phyloP scores from a whole-genome alignment of 192 early-diverging fungal species.

The Coemansia sp. region DNA sequence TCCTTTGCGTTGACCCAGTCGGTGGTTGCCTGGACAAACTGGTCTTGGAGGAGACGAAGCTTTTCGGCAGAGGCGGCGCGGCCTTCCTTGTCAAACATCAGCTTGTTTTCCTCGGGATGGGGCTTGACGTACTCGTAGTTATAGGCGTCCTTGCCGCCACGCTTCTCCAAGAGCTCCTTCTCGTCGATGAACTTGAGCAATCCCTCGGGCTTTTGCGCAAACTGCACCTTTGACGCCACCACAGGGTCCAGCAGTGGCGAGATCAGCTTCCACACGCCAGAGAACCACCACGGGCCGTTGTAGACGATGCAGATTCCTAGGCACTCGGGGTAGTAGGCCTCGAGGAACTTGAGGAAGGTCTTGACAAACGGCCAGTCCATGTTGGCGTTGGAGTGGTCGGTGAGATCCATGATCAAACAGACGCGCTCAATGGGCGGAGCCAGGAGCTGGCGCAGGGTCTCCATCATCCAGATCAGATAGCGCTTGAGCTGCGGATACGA shows the following conservation, averaged over 20 bases:
- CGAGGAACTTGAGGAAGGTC: conserved; percentile 79
- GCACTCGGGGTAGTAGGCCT: conserved; percentile 90
- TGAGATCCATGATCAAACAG: conserved; percentile 80
- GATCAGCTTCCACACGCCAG: conserved; percentile 83
- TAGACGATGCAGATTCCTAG: conserved; percentile 81
- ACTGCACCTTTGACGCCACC: conserved; percentile 83
- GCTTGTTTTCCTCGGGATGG: conserved; percentile 55
- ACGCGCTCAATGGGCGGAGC: conserved; percentile 65
- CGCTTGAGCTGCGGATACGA: conserved; percentile 63
- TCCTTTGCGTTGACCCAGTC: conserved; percentile 55
- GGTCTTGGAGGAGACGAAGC: conserved; percentile 37
- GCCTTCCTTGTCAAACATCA: conserved; percentile 57
- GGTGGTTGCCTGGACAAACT: conserved; percentile 52
- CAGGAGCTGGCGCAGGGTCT: conserved; percentile 66
- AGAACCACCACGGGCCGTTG: conserved; percentile 91
- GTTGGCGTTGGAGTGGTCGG: conserved; percentile 70
- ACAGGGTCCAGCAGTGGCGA: conserved; percentile 86
- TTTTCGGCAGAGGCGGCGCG: conserved; percentile 39
- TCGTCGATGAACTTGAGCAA: conserved; percentile 65
- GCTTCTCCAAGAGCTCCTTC: conserved; percentile 60
- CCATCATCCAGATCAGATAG: conserved; percentile 73
- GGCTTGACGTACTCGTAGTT: conserved; percentile 58
- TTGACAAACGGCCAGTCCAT: conserved; percentile 83
- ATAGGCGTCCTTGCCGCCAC: conserved; percentile 67
- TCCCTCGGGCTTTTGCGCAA: conserved; percentile 69